Base-by-base conservation (phyloP, 768 basidiomycete species). In the Serpula lacrymans region DNA sequence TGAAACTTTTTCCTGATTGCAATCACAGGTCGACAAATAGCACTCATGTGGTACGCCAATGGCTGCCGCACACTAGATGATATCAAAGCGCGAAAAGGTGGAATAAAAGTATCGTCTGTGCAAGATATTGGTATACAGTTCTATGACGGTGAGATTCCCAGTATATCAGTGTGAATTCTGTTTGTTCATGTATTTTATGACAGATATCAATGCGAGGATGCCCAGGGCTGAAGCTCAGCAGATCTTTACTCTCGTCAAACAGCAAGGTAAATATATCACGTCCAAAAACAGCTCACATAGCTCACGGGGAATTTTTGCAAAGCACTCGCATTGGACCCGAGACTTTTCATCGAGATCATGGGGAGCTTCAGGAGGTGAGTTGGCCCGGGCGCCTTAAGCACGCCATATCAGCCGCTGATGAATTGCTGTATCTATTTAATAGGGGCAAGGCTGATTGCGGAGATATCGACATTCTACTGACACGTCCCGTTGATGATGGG, bases 401-500 rank as follows among this genome's bases (percentile, higher is more conserved):
- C n/a, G n/a, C n/a, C n/a, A n/a, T n/a, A n/a, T n/a, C n/a, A n/a
- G n/a, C n/a, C n/a, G n/a, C n/a, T n/a, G n/a, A n/a, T 36, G 13
- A 25, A 39, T 36, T 32, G 42, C 43, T 20, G 4, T 4, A 33
- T n/a, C 12, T 21, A 1, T 29, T 24, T 32, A 28, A 32, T 28
- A 88, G 91, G 43, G 89, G 91, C 4, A 85, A 87, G 58, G 64
- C 72, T 1, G 80, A 82, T 39, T 93, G 88, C 42, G 94, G 94
- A 2, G 94, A 96, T 57, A 88, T 97, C 42, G 93, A 97, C 58
- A 80, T 96, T 34, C 59, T 96, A 41, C 81, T 97, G 47, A 90
- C 89, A 2, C 78, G 91, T 4, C 72, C 79, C 16, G 71, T 77
- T 1, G 61, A 70, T 2, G 90, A 94, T 49, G 88, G 88, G 0